Base-by-base conservation (phyloP, 202 grass and related monocot species). In the Panicum virgatum region DNA sequence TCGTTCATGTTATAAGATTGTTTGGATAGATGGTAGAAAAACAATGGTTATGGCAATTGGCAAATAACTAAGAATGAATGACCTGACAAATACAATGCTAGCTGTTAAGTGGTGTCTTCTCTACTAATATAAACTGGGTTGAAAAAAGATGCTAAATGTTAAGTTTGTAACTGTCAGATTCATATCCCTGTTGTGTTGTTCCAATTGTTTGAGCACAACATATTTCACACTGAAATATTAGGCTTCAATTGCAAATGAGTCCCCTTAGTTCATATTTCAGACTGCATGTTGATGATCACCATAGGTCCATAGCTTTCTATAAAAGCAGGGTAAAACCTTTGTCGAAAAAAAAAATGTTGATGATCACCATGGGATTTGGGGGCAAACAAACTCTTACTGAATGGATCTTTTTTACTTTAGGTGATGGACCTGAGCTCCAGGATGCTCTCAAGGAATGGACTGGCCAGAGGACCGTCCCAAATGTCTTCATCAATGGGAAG, bases 401-500 rank as follows among this genome's bases (percentile, higher is more conserved):
- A 54, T 12, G 16, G 16, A 68, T 23, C 12, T 53, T 0, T 71
- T 81, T 3, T 82, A 40, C 12, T 91, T 65, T 73, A 93, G 91
- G 87, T 71, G 85, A 93, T 84, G 89, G 89, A 39, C 5, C 77
- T 72, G 84, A 86, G 42, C 66, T 94, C 30, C 82, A 92, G 60
- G 73, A 63, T 23, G 92, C 89, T 29, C 77, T 92, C 23, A 69
- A 48, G 34, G 78, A 92, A 59, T 92, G 83, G 92, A 95, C 92
- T 69, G 87, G 84, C 22, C 92, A 92, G 34, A 88, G 79, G 20
- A 90, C 84, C 68, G 80, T 92, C 40, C 90, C 92, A 30, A 95
- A 88, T 74, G 79, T 95, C 38, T 95, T 95, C 62, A 88, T 94
- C 69, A 84, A 84, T 34, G 87, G 82, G 29, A 88, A 88, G 58